Evolutionary conservation across 306 rosid species (phyloP).

Genomic region (Acacia confusa): DNA sequence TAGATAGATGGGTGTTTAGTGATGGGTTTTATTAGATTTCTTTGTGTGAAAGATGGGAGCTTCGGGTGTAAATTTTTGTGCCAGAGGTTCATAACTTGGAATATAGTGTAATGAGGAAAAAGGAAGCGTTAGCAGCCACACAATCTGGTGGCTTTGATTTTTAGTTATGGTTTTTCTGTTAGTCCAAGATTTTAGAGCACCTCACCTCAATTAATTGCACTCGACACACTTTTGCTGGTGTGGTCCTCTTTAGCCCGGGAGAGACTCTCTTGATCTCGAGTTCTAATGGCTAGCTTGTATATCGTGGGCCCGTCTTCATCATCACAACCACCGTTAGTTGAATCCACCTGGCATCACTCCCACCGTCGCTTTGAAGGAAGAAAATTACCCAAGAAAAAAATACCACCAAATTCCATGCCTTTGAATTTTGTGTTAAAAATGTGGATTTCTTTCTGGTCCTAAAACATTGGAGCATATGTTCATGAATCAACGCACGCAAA

Average conservation of each 20-base stretch:
- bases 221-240: conserved; percentile 20
- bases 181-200: conserved; percentile 16
- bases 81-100: conserved; percentile 63
- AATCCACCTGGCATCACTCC: conserved; percentile 6
- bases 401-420: neutral
- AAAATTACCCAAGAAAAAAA: neutral
- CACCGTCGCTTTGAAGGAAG: neutral
- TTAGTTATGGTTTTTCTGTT: conserved; percentile 9
- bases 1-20: neutral
- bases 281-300: conserved; percentile 31
- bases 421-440: neutral
- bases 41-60: conserved; percentile 53
- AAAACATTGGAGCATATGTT: neutral
- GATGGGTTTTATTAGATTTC: conserved; percentile 37
- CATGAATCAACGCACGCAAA: no score
- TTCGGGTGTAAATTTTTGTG: conserved; percentile 59
- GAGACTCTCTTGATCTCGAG: conserved; percentile 36
- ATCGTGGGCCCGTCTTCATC: conserved; percentile 33
- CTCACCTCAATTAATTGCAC: neutral
- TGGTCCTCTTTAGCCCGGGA: conserved; percentile 15
- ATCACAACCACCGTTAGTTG: neutral
- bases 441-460: neutral
- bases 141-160: conserved; percentile 56
- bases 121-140: conserved; percentile 47
- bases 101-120: conserved; percentile 29